Evolutionary conservation across 2,329 filamentous ascomycete species (phyloP).

Genomic region (Penicillium sp.): DNA sequence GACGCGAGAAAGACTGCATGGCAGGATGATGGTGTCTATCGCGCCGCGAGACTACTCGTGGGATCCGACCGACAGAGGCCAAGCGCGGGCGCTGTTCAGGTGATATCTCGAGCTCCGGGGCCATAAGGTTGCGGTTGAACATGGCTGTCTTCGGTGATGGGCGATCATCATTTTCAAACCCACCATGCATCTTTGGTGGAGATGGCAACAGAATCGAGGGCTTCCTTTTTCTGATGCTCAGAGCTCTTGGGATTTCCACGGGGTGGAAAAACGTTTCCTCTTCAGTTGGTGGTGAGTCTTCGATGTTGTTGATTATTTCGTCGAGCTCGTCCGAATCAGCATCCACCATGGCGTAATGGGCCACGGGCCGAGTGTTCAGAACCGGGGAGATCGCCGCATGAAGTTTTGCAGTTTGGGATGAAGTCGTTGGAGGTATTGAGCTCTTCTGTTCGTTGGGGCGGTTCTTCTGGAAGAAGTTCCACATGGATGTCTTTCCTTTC

Average conservation of each 20-base stretch:
- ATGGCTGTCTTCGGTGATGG: conserved; percentile 38
- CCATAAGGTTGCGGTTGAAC: conserved; percentile 30
- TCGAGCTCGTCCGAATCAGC: conserved; percentile 41
- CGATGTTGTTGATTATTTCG: conserved; percentile 37
- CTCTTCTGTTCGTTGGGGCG: conserved; percentile 28
- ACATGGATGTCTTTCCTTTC: conserved; percentile 35
- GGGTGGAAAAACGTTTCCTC: conserved; percentile 25
- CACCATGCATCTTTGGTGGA: conserved; percentile 38
- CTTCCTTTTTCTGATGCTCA: conserved; percentile 34
- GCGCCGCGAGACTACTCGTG: conserved; percentile 68
- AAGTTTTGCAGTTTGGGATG: conserved; percentile 31
- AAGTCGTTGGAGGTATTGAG: conserved; percentile 18
- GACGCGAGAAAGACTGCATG: conserved; percentile 79
- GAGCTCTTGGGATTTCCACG: conserved; percentile 26
- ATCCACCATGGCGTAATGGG: conserved; percentile 59
- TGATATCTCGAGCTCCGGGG: conserved; percentile 14
- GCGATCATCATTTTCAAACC: conserved; percentile 28
- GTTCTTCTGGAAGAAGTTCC: conserved; percentile 59
- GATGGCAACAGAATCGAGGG: conserved; percentile 44
- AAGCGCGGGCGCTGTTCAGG: conserved; percentile 56
- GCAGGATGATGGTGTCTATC: conserved; percentile 64
- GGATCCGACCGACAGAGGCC: conserved; percentile 80
- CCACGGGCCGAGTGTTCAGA: conserved; percentile 45
- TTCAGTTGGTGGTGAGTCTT: conserved; percentile 42
- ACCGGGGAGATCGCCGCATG: conserved; percentile 41